phyloP scores from a whole-genome alignment of 2,329 filamentous ascomycete genomes.

The Xylariaceae sp. region DNA sequence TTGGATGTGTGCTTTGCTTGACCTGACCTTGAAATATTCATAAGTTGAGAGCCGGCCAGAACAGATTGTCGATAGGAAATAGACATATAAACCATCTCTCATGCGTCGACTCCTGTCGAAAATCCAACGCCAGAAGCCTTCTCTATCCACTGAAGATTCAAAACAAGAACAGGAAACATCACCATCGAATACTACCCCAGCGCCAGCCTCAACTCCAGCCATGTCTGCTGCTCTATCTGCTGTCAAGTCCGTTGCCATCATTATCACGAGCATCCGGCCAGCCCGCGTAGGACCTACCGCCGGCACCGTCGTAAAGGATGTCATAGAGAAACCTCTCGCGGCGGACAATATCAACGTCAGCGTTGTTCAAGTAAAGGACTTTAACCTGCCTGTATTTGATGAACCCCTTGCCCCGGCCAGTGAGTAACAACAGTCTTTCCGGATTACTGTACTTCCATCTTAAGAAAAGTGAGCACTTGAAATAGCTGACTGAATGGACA shows the following conservation, averaged over 20 bases:
- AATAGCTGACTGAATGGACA: constrained; percentile 8
- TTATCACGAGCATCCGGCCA: constrained; percentile 34
- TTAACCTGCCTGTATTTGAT: constrained; percentile 43
- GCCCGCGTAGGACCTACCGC: constrained; percentile 34
- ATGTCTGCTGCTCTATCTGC: too few relatives aligned
- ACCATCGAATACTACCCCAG: not conserved
- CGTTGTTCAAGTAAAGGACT: constrained; percentile 35
- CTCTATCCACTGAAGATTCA: not conserved
- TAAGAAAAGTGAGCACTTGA: not conserved
- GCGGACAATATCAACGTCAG: constrained; percentile 21
- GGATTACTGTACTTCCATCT: not conserved
- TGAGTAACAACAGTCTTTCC: not conserved
- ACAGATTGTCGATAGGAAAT: too few relatives aligned
- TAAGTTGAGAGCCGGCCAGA: too few relatives aligned
- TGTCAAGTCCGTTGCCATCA: constrained; percentile 33
- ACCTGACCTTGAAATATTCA: too few relatives aligned
- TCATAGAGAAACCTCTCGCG: constrained; percentile 23
- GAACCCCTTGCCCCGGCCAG: constrained; percentile 37
- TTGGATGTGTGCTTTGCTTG: too few relatives aligned
- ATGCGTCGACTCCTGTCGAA: too few relatives aligned
- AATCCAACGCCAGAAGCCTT: not conserved
- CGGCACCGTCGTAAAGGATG: constrained; percentile 30
- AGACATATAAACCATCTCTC: too few relatives aligned
- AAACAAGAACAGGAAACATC: too few relatives aligned
- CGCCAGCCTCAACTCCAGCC: constrained; percentile 4